Percentiles rank a stretch among this genome's conserved stretches.
Conservation (phyloP, 73 alveolate species). For the Paramecium bursaria region DNA sequence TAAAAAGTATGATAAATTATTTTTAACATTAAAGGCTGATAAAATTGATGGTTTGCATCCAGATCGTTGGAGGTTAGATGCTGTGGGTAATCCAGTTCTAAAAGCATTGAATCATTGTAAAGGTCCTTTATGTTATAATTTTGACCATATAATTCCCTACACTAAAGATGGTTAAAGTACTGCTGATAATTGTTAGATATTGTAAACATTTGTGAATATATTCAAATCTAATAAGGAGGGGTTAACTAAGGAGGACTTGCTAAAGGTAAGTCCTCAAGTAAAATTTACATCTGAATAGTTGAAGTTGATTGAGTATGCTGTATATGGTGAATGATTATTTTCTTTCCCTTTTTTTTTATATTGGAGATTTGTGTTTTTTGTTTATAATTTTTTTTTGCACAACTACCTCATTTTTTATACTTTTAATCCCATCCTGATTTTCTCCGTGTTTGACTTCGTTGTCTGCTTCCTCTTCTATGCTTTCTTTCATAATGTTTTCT, state of each 20-base stretch:
- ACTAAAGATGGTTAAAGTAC: conserved; percentile 96
- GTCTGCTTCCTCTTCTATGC: conserved; percentile 3
- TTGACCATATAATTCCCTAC: conserved; percentile 97
- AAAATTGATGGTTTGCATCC: conserved; percentile 90
- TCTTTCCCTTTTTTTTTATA: neutral
- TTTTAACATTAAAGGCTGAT: conserved; percentile 63
- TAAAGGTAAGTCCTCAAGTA: conserved; percentile 55
- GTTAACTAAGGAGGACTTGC: conserved; percentile 71
- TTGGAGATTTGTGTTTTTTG: conserved; percentile 9
- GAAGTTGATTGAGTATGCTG: conserved; percentile 87
- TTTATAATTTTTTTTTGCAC: neutral
- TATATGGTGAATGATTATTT: conserved; percentile 76
- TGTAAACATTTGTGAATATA: conserved; percentile 94
- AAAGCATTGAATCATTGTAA: conserved; percentile 50
- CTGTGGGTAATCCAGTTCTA: conserved; percentile 94
- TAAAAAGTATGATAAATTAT: neutral
- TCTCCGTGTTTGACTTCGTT: neutral
- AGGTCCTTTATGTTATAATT: conserved; percentile 97
- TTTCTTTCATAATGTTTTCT: conserved; percentile 44
- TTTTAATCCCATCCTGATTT: conserved; percentile 62
- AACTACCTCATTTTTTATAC: conserved; percentile 27
- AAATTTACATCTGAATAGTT: conserved; percentile 75
- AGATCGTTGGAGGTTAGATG: conserved; percentile 96
- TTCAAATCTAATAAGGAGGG: conserved; percentile 80
- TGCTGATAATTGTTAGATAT: conserved; percentile 90